Conservation (phyloP, 2,329 filamentous ascomycete species). For the Colletotrichum karsti region DNA sequence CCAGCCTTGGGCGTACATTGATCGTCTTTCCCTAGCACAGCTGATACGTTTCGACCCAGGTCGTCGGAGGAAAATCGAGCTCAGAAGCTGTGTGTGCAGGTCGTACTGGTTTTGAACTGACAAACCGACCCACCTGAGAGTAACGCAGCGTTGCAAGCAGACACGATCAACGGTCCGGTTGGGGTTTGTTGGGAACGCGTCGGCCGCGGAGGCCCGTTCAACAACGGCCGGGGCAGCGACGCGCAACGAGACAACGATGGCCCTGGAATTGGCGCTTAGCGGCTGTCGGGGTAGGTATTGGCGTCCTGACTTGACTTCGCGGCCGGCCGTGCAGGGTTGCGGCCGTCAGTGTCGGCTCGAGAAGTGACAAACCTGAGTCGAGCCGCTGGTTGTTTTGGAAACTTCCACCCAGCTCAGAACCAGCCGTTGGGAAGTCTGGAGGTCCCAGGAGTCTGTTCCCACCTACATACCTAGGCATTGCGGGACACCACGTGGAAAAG, state of each 20-base stretch:
- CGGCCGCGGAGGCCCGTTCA: no score
- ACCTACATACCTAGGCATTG: neutral
- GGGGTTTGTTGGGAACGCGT: no score
- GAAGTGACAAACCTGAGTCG: neutral
- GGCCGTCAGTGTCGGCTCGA: neutral
- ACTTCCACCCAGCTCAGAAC: neutral
- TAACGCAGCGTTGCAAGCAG: neutral
- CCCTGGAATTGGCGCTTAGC: neutral
- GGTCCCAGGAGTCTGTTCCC: constrained; percentile 11
- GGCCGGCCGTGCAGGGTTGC: neutral
- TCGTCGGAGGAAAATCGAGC: neutral
- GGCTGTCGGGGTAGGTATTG: neutral
- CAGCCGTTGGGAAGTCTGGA: neutral
- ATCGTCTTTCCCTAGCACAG: neutral
- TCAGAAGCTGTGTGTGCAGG: neutral
- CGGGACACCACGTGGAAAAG: constrained; percentile 24
- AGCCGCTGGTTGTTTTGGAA: neutral
- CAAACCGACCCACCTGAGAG: neutral
- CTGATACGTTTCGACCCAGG: neutral
- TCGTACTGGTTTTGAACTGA: neutral
- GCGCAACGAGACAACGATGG: no score
- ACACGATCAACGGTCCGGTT: neutral
- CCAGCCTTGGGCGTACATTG: neutral
- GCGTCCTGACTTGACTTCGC: neutral
- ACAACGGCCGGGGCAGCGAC: no score